A percentile compares a stretch with the other conserved stretches of the same genome.
Evolutionary conservation across 441 rosid species (phyloP).

Genomic region (Pelargonium citronellum): DNA sequence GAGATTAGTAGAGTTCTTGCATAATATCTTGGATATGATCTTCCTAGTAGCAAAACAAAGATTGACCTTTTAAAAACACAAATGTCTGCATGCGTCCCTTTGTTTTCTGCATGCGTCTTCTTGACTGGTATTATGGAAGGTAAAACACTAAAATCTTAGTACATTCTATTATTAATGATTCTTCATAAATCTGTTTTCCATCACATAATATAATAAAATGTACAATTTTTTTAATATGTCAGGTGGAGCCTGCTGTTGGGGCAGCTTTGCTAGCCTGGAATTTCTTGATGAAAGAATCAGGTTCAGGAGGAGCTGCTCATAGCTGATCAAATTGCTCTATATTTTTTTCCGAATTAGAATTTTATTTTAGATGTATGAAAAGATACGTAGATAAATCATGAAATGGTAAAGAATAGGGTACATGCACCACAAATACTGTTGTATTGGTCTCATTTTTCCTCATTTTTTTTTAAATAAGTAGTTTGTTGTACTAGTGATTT

Average conservation of each 20-base stretch:
- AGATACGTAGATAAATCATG: background rate
- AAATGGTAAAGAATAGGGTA: background rate
- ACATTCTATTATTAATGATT: background rate
- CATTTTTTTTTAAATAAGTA: no score
- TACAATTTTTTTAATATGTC: background rate
- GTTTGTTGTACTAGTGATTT: no score
- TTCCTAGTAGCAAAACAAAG: no score
- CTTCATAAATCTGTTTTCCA: background rate
- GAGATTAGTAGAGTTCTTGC: no score
- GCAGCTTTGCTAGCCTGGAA: conserved; percentile 29
- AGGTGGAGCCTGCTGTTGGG: conserved; percentile 31
- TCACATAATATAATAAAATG: background rate
- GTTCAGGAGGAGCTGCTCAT: background rate
- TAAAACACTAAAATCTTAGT: no score
- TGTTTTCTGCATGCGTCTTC: no score
- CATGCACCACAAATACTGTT: background rate
- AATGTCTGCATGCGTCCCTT: no score
- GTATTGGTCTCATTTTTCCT: background rate
- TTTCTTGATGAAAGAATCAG: conserved; percentile 17
- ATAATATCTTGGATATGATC: no score
- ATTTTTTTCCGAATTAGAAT: no score
- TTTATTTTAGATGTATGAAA: background rate
- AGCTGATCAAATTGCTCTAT: conserved; percentile 4
- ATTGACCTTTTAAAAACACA: no score
- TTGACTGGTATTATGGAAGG: no score